Evolutionary conservation across 805 yeast genomes (phyloP).

Genomic region (Kuraishia hungarica): DNA sequence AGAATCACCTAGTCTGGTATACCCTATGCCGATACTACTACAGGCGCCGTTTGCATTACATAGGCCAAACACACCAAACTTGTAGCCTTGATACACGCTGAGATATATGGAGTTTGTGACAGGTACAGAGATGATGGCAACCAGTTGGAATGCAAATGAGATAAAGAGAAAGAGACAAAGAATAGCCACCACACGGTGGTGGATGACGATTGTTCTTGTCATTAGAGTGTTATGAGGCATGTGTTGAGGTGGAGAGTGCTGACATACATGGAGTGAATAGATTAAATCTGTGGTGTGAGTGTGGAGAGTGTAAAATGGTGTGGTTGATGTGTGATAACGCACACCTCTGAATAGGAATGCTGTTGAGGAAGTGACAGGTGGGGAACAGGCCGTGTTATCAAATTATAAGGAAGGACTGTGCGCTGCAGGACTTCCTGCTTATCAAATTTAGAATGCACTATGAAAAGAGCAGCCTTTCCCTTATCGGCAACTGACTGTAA

Average conservation of each 20-base stretch:
- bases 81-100: conserved; percentile 37
- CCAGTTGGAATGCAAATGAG: conserved; percentile 48
- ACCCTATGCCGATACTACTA: conserved; percentile 35
- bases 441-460: too few species aligned
- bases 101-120: conserved; percentile 39
- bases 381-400: too few species aligned
- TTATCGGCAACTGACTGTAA: too few species aligned
- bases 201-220: not conserved
- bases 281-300: not conserved
- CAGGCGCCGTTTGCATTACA: conserved; percentile 35
- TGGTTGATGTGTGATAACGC: too few species aligned
- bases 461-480: too few species aligned
- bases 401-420: too few species aligned
- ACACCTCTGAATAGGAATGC: too few species aligned
- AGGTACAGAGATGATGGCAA: conserved; percentile 57
- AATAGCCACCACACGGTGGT: conserved; percentile 7
- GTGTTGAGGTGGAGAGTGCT: not conserved
- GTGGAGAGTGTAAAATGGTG: not conserved
- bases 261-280: not conserved
- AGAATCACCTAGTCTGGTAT: conserved; percentile 21
- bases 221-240: not conserved
- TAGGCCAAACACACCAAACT: conserved; percentile 67
- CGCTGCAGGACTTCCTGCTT: too few species aligned
- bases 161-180: conserved; percentile 26
- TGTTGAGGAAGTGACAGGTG: too few species aligned